Percentiles rank a stretch among this genome's conserved stretches.
Evolutionary conservation across 768 basidiomycete species (phyloP).

Genomic region (Amanita muscaria): DNA sequence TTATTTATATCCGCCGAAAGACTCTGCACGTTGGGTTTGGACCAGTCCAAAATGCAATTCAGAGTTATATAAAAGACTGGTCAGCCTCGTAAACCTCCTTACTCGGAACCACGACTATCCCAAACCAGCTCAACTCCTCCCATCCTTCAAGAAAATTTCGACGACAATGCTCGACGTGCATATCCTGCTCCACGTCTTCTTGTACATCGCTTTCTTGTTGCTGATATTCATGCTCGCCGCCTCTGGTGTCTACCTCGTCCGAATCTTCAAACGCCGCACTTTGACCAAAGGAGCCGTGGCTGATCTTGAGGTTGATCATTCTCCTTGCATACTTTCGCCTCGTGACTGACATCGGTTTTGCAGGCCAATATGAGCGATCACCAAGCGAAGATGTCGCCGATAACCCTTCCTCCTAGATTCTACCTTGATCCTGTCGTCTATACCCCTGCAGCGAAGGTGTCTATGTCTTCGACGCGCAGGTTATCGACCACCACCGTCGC

Average conservation of each 20-base stretch:
- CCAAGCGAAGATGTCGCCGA: neutral
- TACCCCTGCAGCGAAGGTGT: neutral
- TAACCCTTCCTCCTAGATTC: neutral
- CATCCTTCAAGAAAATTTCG: no score
- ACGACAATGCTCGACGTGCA: neutral
- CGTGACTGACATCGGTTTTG: neutral
- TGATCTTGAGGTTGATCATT: neutral
- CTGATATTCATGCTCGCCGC: neutral
- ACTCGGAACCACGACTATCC: no score
- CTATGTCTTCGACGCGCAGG: neutral
- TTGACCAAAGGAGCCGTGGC: neutral
- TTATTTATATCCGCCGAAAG: neutral
- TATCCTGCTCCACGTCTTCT: neutral
- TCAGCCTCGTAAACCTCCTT: no score
- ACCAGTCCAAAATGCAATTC: no score
- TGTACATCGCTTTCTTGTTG: neutral
- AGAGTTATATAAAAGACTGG: no score
- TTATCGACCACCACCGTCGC: no score
- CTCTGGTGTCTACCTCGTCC: neutral
- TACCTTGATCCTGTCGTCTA: slow-evolving; percentile 1
- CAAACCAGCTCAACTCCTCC: no score
- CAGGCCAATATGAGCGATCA: neutral
- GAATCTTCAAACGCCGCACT: neutral
- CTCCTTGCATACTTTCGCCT: no score
- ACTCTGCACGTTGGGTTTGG: slow-evolving; percentile 4